Base-by-base conservation (phyloP, 768 basidiomycete genomes). In the Russula griseocarnosa region DNA sequence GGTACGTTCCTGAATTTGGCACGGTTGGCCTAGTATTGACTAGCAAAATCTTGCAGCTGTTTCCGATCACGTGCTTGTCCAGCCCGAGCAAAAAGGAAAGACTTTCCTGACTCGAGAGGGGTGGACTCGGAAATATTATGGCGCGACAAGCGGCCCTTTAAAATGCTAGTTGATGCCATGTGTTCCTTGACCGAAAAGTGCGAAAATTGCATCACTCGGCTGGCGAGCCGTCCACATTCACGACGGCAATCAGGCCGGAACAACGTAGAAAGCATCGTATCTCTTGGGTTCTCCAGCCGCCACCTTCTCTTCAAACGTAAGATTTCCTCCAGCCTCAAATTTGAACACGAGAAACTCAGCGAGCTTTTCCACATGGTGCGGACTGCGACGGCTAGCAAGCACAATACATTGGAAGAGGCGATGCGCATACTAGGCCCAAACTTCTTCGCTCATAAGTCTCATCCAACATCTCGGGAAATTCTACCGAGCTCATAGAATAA, bases 371-470 rank as follows among this genome's bases (percentile, higher is more conserved):
- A 55, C 60, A 14, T 9, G 26, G 7, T 44, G 51, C 9, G 60
- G 60, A 34, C 60, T 22, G 13, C 11, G 22, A 16, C n/a, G n/a
- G n/a, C n/a, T n/a, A n/a, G 60, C 60, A 24, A 53, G 36, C 30
- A 36, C 22, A 5, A 60, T 16, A n/a, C 60, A 44, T 52, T 60
- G 51, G 22, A 61, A 61, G 1, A 61, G 49, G 13, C 53, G 60
- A 22, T 55, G 52, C 4, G 44, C 40, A 32, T 14, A 52, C 5
- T n/a, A n/a, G n/a, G 14, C 26, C 44, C 40, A 32, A 9, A 53
- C 34, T 32, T 61, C 49, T 46, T 1, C 50, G 32, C 30, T 61
- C 32, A 6, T 52, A 60, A 1, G 50, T 52, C 36, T 40, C 59
- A 28, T 47, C 40, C 50, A 52, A 40, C 2, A 49, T 44, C 11